Percentiles rank a stretch among this genome's conserved stretches.
Conservation (phyloP, 2,329 filamentous ascomycete genomes). For the Exophiala calicioides region DNA sequence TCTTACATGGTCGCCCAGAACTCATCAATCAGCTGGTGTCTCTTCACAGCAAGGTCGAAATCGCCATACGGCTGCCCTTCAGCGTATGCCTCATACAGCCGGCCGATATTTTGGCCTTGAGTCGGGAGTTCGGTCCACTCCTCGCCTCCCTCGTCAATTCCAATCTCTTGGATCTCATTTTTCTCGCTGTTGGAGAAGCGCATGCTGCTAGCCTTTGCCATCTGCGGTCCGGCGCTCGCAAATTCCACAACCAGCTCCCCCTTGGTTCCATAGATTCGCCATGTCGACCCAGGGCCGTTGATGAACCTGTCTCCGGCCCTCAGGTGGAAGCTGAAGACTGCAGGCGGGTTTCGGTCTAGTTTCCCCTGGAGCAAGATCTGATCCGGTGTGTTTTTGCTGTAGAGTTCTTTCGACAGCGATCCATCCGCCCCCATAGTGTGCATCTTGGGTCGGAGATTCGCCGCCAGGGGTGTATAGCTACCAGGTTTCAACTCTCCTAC, state of each 20-base stretch:
- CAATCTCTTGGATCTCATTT: slow-evolving; percentile 46
- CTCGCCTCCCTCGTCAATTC: slow-evolving; percentile 44
- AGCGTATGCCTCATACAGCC: slow-evolving; percentile 59
- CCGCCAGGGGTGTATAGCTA: slow-evolving; percentile 26
- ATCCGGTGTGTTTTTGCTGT: slow-evolving; percentile 31
- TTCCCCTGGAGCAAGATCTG: slow-evolving; percentile 32
- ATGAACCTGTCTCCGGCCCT: slow-evolving; percentile 30
- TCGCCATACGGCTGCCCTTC: slow-evolving; percentile 43
- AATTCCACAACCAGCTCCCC: slow-evolving; percentile 44
- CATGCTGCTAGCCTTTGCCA: slow-evolving; percentile 45
- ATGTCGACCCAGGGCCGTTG: slow-evolving; percentile 28
- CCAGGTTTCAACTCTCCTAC: slow-evolving; percentile 29
- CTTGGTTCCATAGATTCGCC: slow-evolving; percentile 38
- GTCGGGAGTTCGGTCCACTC: slow-evolving; percentile 51
- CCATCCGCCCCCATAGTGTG: slow-evolving; percentile 25
- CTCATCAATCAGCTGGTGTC: slow-evolving; percentile 52
- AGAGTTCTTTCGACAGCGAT: slow-evolving; percentile 26
- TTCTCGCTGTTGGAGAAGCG: slow-evolving; percentile 55
- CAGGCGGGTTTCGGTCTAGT: slow-evolving; percentile 22
- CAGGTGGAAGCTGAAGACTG: slow-evolving; percentile 30
- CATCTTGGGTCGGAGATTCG: slow-evolving; percentile 27
- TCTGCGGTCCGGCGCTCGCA: slow-evolving; percentile 39
- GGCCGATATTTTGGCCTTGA: slow-evolving; percentile 53
- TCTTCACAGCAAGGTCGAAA: slow-evolving; percentile 47
- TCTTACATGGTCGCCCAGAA: slow-evolving; percentile 27